Percentiles rank a stretch among this genome's conserved stretches.
Evolutionary conservation across 306 rosid genomes (phyloP).

Genomic region (Sindora glabra): DNA sequence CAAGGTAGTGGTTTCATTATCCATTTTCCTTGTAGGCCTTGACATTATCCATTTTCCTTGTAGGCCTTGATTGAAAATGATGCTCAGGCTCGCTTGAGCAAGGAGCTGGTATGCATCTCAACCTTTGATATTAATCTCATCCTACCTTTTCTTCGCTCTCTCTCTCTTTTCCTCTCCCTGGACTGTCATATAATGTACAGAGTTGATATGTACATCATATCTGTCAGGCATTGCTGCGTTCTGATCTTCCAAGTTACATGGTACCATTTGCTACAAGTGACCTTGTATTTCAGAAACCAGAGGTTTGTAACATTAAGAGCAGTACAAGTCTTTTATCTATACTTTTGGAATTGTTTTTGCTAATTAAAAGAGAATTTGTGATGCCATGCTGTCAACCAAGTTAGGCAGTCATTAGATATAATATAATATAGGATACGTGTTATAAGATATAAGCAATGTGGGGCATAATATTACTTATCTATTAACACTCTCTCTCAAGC

Average conservation of each 20-base stretch:
- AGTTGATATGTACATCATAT: conserved; percentile 13
- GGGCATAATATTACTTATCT: too few species aligned
- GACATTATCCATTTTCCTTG: conserved; percentile 23
- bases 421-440: too few species aligned
- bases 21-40: conserved; percentile 50
- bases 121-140: not conserved
- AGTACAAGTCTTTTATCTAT: not conserved
- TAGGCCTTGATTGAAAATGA: conserved; percentile 75
- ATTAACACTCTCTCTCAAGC: too few species aligned
- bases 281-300: conserved; percentile 63
- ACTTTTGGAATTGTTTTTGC: conserved; percentile 7
- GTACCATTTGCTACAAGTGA: conserved; percentile 64
- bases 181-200: conserved; percentile 4
- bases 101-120: conserved; percentile 69
- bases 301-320: conserved; percentile 48
- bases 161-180: not conserved
- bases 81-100: conserved; percentile 86
- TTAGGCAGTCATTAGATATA: too few species aligned
- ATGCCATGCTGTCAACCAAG: too few species aligned
- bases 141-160: not conserved
- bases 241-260: conserved; percentile 91
- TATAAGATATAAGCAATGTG: too few species aligned
- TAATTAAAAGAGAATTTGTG: too few species aligned
- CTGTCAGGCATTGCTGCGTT: conserved; percentile 75
- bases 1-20: conserved; percentile 6